These are phyloP conservation scores for Phialocephala subalpina DNA, from an alignment of 2,329 filamentous ascomycete genomes.

Conservation along the genomic window DNA sequence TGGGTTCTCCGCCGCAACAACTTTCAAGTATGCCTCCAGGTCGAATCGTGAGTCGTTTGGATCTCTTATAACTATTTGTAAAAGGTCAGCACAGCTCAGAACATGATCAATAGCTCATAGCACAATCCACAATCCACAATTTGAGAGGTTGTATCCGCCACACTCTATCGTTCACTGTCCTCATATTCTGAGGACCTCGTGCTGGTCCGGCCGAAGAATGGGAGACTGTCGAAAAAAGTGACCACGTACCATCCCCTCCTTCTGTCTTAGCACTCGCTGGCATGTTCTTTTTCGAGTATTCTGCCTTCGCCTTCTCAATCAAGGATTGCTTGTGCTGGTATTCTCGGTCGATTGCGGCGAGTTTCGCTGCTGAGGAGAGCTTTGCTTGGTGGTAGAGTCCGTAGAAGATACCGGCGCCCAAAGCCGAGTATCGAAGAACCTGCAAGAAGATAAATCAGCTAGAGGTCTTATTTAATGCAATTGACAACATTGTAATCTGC, in stretches of 20 bases:
- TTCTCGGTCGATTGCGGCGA: slow-evolving; percentile 77
- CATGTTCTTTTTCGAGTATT: slow-evolving; percentile 81
- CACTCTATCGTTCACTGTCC: neutral
- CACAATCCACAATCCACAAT: neutral
- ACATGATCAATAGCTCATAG: neutral
- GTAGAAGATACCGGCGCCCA: slow-evolving; percentile 92
- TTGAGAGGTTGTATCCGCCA: neutral
- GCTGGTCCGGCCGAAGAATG: neutral
- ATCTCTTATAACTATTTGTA: slow-evolving; percentile 71
- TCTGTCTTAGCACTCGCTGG: slow-evolving; percentile 51
- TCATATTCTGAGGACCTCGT: neutral
- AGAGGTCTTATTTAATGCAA: neutral
- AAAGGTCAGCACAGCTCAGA: neutral
- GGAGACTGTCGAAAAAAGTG: neutral
- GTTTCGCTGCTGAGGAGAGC: slow-evolving; percentile 76
- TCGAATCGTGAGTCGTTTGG: slow-evolving; percentile 91
- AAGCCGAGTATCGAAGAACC: slow-evolving; percentile 97
- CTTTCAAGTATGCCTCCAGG: slow-evolving; percentile 82
- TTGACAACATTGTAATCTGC: slow-evolving; percentile 9
- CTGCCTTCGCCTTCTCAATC: slow-evolving; percentile 92
- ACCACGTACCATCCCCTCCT: slow-evolving; percentile 49
- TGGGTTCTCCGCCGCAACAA: slow-evolving; percentile 58
- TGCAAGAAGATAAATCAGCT: slow-evolving; percentile 49
- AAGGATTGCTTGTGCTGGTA: slow-evolving; percentile 91
- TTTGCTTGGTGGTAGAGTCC: slow-evolving; percentile 92